Conservation (phyloP, 2,329 filamentous ascomycete genomes). For the Amesomyces nigricolor region DNA sequence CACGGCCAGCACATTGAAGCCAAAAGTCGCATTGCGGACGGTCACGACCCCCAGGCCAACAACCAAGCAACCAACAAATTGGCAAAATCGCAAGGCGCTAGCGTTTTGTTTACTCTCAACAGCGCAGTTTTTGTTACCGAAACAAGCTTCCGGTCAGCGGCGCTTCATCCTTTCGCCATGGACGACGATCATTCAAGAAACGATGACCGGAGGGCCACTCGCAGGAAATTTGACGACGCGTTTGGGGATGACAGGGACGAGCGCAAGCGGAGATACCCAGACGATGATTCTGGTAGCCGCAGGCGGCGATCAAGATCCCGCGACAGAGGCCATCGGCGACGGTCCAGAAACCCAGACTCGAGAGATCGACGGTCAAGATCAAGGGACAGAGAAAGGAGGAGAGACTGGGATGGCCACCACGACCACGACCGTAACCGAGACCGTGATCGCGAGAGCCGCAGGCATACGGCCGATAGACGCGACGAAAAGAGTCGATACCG, state of each 20-base stretch:
- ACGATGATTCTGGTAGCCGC: constrained; percentile 14
- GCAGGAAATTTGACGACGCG: constrained; percentile 17
- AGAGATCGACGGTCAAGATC: constrained; percentile 21
- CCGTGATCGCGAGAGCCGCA: constrained; percentile 8
- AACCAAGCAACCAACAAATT: neutral
- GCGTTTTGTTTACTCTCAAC: no score
- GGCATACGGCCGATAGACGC: constrained; percentile 9
- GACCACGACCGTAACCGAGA: constrained; percentile 8
- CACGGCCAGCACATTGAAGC: neutral
- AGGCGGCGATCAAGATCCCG: constrained; percentile 19
- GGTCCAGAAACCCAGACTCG: constrained; percentile 23
- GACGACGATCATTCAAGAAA: constrained; percentile 11
- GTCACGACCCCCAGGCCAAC: neutral
- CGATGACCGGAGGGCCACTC: constrained; percentile 15
- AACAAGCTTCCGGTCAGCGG: no score
- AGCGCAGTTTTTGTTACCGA: no score
- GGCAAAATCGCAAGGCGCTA: neutral
- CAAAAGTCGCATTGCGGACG: no score
- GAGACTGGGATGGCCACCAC: constrained; percentile 18
- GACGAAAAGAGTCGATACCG: constrained; percentile 10
- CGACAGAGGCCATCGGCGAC: constrained; percentile 17
- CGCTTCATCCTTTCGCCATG: constrained; percentile 12
- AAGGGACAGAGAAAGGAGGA: constrained; percentile 14
- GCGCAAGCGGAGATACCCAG: constrained; percentile 14
- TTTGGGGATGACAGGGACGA: constrained; percentile 5